Conservation (phyloP, 257 asterid genomes). For the Solanum dulcamara region DNA sequence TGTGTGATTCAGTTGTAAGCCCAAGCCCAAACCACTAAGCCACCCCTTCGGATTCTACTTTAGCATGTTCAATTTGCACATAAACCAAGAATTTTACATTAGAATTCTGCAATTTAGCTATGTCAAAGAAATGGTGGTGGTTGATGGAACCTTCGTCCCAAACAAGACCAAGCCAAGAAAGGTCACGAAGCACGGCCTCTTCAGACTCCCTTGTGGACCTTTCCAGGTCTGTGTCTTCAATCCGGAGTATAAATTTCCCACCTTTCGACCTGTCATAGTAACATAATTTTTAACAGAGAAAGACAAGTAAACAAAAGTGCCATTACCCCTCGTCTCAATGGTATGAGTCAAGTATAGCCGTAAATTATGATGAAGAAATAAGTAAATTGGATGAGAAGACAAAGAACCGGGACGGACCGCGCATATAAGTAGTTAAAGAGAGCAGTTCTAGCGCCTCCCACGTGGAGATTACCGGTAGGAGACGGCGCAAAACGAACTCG, state of each 20-base stretch:
- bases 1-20: no score
- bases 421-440: constrained; percentile 90
- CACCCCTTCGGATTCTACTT: no score
- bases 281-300: neutral
- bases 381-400: neutral
- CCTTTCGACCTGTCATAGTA: constrained; percentile 47
- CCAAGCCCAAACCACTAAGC: no score
- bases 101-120: neutral
- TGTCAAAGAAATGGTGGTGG: neutral
- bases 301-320: neutral
- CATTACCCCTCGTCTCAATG: neutral
- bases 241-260: constrained; percentile 80
- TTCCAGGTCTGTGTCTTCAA: constrained; percentile 91
- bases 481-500: constrained; percentile 97
- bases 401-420: neutral
- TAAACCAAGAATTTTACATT: neutral
- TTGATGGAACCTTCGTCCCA: constrained; percentile 80
- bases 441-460: constrained; percentile 97
- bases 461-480: constrained; percentile 98
- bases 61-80: neutral
- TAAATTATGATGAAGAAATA: neutral
- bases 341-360: neutral
- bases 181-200: constrained; percentile 86
- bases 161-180: constrained; percentile 85
- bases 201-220: constrained; percentile 94